Conservation (phyloP, 1,284 basidiomycete species). For the Amylostereum areolatum region DNA sequence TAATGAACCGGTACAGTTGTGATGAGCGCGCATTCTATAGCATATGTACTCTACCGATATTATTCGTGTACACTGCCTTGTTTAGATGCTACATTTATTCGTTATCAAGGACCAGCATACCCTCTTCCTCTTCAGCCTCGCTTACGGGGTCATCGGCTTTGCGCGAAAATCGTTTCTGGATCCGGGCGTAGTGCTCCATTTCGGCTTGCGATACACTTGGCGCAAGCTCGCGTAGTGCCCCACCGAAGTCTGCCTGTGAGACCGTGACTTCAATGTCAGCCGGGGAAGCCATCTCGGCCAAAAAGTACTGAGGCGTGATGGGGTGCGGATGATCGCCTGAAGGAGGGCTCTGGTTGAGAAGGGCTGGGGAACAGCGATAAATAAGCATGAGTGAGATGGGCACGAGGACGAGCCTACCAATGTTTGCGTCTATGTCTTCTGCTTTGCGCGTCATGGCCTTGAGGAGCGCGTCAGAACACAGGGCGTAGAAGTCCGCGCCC, state of each 20-base stretch:
- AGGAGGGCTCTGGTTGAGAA: slow-evolving; percentile 39
- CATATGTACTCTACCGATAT: neutral
- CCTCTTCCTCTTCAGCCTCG: slow-evolving; percentile 6
- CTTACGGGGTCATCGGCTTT: neutral
- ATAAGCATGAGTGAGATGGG: neutral
- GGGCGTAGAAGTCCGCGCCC: slow-evolving; percentile 96
- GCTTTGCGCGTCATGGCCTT: slow-evolving; percentile 93
- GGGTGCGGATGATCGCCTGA: slow-evolving; percentile 55
- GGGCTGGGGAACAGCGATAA: slow-evolving; percentile 26
- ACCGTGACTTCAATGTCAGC: slow-evolving; percentile 79
- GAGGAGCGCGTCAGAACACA: slow-evolving; percentile 95
- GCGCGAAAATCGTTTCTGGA: slow-evolving; percentile 67
- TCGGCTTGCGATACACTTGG: slow-evolving; percentile 89
- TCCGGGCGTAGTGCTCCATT: slow-evolving; percentile 79
- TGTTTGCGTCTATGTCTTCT: slow-evolving; percentile 66
- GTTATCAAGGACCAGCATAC: neutral
- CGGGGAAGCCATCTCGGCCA: slow-evolving; percentile 75
- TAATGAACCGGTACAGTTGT: neutral
- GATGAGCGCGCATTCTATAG: neutral
- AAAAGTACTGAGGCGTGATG: slow-evolving; percentile 89
- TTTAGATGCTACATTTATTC: no score
- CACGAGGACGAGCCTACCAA: slow-evolving; percentile 37
- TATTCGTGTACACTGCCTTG: no score
- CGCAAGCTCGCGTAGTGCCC: slow-evolving; percentile 70
- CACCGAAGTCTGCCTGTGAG: slow-evolving; percentile 67